Percentiles rank a stretch among this genome's conserved stretches.
phyloP scores from a whole-genome alignment of 148 eudicot genomes.

The Oxyria digyna region DNA sequence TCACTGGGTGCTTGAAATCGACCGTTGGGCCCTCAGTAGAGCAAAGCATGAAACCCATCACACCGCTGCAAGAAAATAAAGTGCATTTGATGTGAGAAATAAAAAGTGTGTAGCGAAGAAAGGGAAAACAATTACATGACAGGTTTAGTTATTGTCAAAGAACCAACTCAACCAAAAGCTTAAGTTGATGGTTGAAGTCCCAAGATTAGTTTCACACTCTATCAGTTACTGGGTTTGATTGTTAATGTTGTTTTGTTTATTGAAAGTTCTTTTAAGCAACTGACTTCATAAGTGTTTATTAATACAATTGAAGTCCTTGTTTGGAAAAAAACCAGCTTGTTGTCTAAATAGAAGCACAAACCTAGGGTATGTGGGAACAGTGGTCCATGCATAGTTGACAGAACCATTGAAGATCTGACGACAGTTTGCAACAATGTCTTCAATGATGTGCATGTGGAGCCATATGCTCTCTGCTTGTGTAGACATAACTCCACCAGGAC shows the following conservation, averaged over 20 bases:
- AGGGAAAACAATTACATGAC: too few species aligned
- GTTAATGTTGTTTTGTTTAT: too few species aligned
- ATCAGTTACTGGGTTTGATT: too few species aligned
- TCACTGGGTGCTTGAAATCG: slow-evolving; percentile 73
- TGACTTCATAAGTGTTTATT: not conserved
- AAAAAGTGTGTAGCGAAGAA: too few species aligned
- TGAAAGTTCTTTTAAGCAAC: too few species aligned
- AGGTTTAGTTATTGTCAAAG: too few species aligned
- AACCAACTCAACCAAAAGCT: too few species aligned
- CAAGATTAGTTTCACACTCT: too few species aligned
- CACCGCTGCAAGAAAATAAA: slow-evolving; percentile 52
- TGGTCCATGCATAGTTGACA: slow-evolving; percentile 99
- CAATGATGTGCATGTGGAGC: slow-evolving; percentile 99
- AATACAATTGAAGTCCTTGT: not conserved
- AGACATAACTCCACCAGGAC: slow-evolving; percentile 98
- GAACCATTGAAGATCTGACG: slow-evolving; percentile 42
- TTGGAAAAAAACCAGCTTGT: not conserved
- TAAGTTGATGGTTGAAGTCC: too few species aligned
- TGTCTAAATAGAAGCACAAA: not conserved
- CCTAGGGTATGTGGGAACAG: slow-evolving; percentile 99
- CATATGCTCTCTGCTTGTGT: slow-evolving; percentile 99
- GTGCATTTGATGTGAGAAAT: too few species aligned
- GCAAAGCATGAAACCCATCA: slow-evolving; percentile 82
- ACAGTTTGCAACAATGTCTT: slow-evolving; percentile 55
- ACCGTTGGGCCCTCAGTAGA: slow-evolving; percentile 82